Evolutionary conservation across 306 rosid species (phyloP), one percentile per base, ranked within the genome.

Genomic region (Corylus heterophylla): DNA sequence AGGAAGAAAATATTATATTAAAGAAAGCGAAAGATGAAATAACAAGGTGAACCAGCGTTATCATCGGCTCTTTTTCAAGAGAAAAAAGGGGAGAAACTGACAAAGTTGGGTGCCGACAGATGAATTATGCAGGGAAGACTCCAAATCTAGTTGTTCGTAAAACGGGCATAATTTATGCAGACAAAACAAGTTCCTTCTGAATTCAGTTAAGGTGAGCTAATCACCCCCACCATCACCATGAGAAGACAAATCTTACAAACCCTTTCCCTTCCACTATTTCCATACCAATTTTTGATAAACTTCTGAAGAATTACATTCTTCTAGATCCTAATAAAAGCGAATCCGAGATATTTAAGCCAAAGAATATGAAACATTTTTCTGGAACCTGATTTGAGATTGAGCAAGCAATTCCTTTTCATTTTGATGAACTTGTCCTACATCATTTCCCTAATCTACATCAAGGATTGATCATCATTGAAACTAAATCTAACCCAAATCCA

Each of bases 91-190:
- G 62, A 61, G 47, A 37, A 16, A 47, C 59, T 62, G 79, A 78
- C 74, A 52, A 67, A 16, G 63, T 47, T 66, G 16, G 77, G 74
- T 44, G 27, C 62, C 69, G 39, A 47, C 75, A 47, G 48, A 55
- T 35, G 12, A 56, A 47, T 22, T 48, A 12, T 37, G 54, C 69
- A 61, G 77, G 29, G 63, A 63, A 11, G 50, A 56, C 50, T 12
- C 73, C n/a, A 80, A 51, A 62, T 62, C 25, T 8, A 42, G 16
- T 74, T 7, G 42, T 71, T 54, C 37, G 73, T 58, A 7, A 54
- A 62, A 63, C 44, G 64, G 22, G 68, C 59, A 62, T 12, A 7
- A 18, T 67, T 67, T 42, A 39, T 37, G 50, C 72, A 67, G 25
- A 67, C 2, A 67, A 67, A 39, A 18, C 49, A 42, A 39, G 1